Conservation (phyloP, 768 basidiomycete species). For the Ramaria sp. region DNA sequence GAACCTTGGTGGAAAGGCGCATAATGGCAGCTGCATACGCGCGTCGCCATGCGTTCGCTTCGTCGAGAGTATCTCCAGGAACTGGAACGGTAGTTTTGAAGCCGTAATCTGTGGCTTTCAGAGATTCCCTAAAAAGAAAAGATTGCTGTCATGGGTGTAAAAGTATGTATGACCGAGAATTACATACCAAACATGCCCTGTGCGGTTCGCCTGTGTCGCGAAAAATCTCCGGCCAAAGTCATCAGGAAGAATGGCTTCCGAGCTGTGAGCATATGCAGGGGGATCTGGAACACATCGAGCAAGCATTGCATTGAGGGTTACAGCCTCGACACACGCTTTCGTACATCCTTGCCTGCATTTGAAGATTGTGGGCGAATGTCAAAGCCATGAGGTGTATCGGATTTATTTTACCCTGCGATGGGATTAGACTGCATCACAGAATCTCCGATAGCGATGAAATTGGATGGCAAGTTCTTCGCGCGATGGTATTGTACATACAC, state of each 20-base stretch:
- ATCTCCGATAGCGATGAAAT: slow-evolving; percentile 17
- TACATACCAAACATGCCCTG: neutral
- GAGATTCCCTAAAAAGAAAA: neutral
- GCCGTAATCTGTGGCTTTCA: slow-evolving; percentile 11
- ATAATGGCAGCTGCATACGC: neutral
- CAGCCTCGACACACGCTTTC: slow-evolving; percentile 14
- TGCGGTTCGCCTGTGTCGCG: too few relatives aligned
- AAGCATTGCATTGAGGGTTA: slow-evolving; percentile 9
- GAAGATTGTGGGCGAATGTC: neutral
- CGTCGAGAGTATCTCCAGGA: slow-evolving; percentile 7
- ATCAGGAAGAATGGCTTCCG: neutral
- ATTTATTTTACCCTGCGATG: slow-evolving; percentile 11
- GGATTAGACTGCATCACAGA: slow-evolving; percentile 15
- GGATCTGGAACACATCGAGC: neutral
- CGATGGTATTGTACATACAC: slow-evolving; percentile 13
- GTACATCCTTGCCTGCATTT: slow-evolving; percentile 12
- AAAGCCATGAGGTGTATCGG: too few relatives aligned
- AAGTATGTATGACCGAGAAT: neutral
- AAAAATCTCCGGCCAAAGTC: neutral
- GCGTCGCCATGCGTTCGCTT: neutral
- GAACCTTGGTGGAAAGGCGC: neutral
- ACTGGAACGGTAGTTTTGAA: slow-evolving; percentile 9
- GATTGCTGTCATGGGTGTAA: neutral
- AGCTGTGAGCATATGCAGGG: neutral
- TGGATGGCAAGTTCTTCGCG: slow-evolving; percentile 12